Evolutionary conservation across 2,329 filamentous ascomycete species (phyloP).

Genomic region (Trichophyton schoenleinii): DNA sequence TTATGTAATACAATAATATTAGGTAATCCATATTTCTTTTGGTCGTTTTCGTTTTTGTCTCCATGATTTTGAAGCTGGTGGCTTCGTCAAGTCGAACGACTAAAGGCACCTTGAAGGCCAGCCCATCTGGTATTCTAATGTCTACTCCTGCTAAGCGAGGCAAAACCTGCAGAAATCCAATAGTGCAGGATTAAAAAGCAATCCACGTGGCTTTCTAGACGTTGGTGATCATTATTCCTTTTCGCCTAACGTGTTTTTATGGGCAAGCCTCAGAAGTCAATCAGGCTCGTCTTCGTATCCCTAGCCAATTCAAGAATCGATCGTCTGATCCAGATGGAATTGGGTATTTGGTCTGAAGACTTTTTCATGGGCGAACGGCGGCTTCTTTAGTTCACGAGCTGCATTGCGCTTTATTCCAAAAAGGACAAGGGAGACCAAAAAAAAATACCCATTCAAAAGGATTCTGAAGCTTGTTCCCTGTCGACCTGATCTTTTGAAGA

Average conservation of each 20-base stretch:
- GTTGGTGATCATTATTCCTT: neutral
- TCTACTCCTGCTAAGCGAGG: neutral
- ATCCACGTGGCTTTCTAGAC: neutral
- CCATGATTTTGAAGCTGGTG: too few relatives aligned
- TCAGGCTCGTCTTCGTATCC: neutral
- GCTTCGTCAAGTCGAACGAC: neutral
- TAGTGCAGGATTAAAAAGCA: neutral
- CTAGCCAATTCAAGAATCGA: too few relatives aligned
- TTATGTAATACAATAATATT: neutral
- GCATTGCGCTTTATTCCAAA: neutral
- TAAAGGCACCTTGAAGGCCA: neutral
- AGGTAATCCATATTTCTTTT: neutral
- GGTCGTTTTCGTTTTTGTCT: neutral
- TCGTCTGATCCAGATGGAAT: neutral
- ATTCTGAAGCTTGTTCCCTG: neutral
- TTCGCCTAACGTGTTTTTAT: neutral
- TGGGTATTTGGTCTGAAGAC: neutral
- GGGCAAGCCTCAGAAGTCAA: neutral
- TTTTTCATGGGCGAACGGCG: neutral
- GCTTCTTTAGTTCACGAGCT: neutral
- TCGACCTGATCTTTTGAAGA: neutral
- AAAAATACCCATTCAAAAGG: neutral
- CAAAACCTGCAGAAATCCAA: neutral
- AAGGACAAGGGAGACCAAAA: too few relatives aligned
- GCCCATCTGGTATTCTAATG: neutral